Evolutionary conservation across 2,329 filamentous ascomycete genomes (phyloP), one percentile per base, ranked within the genome.

Genomic region (Ophiostoma sp.): DNA sequence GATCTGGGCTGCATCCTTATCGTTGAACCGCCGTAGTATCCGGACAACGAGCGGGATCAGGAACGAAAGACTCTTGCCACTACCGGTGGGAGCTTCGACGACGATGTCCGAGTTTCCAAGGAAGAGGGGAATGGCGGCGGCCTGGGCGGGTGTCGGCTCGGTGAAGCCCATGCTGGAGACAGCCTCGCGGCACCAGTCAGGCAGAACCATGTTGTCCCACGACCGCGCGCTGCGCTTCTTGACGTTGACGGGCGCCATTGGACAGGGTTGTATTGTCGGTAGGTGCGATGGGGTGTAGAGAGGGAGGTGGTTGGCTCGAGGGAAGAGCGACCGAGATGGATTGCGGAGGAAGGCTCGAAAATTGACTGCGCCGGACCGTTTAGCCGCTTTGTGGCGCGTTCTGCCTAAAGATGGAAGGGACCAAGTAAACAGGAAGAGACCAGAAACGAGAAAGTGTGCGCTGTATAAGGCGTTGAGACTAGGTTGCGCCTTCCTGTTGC

Each of bases 31-130:
- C 72, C 90, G 88, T 70, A 98, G 81, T 63, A 98, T 82, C 73
- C 91, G 90, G 78, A 96, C 90, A 38, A 96, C 85, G 4, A 96
- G 81, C 1, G 93, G 93, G 64, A 97, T 88, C 49, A 79, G 80
- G 75, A 94, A 99, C 1, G 92, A 86, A 42, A 97, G 81, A 0
- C 93, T 97, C 79, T 97, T 97, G 70, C 93, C 93, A 77, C 91
- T 95, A 12, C 93, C 93, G 2, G 93, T 97, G 4, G 72, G 71
- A 6, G 72, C 72, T 81, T 96, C 92, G 5, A 97, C 93, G 0
- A 97, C 93, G 4, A 96, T 91, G 78, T 97, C 93, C 75, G 96
- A 96, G 77, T 96, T 91, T 66, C 87, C 89, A 79, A 93, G 88
- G 76, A 97, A 95, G 66, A 97, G 85, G 12, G 93, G 92, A 72